Evolutionary conservation across 345 rosid genomes (phyloP).

Genomic region (Aurinia saxatilis): DNA sequence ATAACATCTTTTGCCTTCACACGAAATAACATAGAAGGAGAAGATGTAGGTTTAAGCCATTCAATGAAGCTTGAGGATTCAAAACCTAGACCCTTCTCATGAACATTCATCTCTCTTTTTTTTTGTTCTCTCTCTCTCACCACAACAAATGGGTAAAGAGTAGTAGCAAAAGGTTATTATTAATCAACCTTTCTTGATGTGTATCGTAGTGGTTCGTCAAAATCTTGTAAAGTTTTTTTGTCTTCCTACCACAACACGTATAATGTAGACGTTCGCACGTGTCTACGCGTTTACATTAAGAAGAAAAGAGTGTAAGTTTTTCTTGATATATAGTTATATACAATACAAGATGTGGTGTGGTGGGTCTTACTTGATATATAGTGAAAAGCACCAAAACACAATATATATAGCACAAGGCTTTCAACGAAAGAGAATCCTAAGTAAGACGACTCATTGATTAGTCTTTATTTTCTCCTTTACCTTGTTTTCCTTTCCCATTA

Average conservation of each 20-base stretch:
- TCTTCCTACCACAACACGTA: slow-evolving; percentile 28
- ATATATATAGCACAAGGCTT: slow-evolving; percentile 33
- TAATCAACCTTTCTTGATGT: slow-evolving; percentile 20
- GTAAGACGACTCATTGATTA: slow-evolving; percentile 18
- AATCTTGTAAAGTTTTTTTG: neutral
- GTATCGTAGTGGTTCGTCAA: slow-evolving; percentile 14
- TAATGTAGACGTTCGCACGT: slow-evolving; percentile 24
- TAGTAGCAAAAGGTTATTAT: slow-evolving; percentile 12
- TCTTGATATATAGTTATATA: neutral
- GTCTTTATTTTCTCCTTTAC: slow-evolving; percentile 13
- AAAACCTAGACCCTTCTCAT: slow-evolving; percentile 15
- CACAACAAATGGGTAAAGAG: neutral
- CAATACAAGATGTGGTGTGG: too few relatives aligned
- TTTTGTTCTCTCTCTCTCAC: slow-evolving; percentile 1
- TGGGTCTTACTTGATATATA: slow-evolving; percentile 25
- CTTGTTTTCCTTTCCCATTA: slow-evolving; percentile 17
- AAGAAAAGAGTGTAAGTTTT: neutral
- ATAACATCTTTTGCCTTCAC: slow-evolving; percentile 20
- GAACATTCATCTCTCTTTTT: slow-evolving; percentile 11
- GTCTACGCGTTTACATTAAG: slow-evolving; percentile 24
- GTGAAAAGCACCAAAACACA: slow-evolving; percentile 28
- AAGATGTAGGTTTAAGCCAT: slow-evolving; percentile 25
- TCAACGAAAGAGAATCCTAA: slow-evolving; percentile 32
- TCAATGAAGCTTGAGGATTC: slow-evolving; percentile 23
- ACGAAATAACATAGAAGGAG: slow-evolving; percentile 18